phyloP scores from a whole-genome alignment of 2,329 filamentous ascomycete species.

The Leptodontidium sp. region DNA sequence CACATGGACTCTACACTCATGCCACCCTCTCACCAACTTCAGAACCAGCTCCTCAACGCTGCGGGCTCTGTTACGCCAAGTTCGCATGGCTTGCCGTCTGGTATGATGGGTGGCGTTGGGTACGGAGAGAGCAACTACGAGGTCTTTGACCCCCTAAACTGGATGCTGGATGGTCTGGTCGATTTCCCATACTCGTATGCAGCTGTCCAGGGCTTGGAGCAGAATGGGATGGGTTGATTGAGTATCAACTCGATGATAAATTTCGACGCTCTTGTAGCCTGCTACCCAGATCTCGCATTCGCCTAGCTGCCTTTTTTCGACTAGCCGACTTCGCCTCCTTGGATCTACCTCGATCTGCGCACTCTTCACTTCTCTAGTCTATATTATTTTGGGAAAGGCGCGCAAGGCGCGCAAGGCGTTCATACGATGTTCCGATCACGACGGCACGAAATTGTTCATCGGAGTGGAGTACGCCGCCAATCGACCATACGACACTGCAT shows the following conservation, averaged over 20 bases:
- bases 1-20: constrained; percentile 69
- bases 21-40: constrained; percentile 46
- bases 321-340: background rate
- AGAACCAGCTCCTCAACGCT: constrained; percentile 40
- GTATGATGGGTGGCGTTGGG: constrained; percentile 49
- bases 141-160: constrained; percentile 91
- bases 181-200: constrained; percentile 78
- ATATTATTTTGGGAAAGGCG: background rate
- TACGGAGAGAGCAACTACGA: constrained; percentile 79
- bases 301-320: background rate
- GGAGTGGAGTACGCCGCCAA: too few species aligned
- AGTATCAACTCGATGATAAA: background rate
- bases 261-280: background rate
- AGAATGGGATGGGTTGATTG: constrained; percentile 37
- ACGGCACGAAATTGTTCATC: background rate
- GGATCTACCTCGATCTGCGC: background rate
- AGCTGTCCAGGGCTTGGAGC: constrained; percentile 58
- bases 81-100: constrained; percentile 38
- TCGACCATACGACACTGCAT: background rate
- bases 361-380: background rate
- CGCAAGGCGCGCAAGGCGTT: background rate
- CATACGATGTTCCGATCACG: background rate
- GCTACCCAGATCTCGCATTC: background rate
- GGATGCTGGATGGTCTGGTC: constrained; percentile 88
- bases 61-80: constrained; percentile 38